These are phyloP conservation scores for Brassica nigra DNA, from an alignment of 345 rosid species.

Conservation along the genomic window DNA sequence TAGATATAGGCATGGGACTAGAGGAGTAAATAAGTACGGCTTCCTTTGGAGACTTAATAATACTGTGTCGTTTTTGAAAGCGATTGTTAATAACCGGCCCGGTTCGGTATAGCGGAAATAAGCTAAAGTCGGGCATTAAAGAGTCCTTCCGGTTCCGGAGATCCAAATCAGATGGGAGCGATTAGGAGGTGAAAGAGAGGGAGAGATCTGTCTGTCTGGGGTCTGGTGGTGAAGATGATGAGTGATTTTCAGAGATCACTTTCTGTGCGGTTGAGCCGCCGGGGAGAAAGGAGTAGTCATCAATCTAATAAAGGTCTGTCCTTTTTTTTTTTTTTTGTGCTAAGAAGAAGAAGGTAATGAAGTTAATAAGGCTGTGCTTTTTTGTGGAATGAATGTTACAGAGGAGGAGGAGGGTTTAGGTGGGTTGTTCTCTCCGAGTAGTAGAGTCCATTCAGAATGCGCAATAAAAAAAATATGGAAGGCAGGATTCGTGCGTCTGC, in stretches of 20 bases:
- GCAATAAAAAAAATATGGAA: slow-evolving; percentile 63
- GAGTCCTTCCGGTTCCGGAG: neutral
- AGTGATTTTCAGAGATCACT: slow-evolving; percentile 53
- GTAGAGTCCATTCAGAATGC: slow-evolving; percentile 53
- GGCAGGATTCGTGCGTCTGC: slow-evolving; percentile 72
- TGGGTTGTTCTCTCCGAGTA: slow-evolving; percentile 51
- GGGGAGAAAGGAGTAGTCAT: slow-evolving; percentile 57
- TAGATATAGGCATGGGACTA: too few species aligned
- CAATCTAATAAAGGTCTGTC: slow-evolving; percentile 42
- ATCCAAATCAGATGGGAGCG: too few species aligned
- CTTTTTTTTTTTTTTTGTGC: neutral
- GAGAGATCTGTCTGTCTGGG: neutral
- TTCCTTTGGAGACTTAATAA: too few species aligned
- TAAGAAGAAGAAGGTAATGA: neutral
- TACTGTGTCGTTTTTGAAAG: too few species aligned
- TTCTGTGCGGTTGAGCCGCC: slow-evolving; percentile 62
- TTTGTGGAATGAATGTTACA: neutral
- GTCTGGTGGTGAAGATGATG: neutral
- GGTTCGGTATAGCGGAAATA: neutral
- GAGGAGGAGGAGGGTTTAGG: neutral
- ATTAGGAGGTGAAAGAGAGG: too few species aligned
- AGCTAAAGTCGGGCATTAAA: neutral
- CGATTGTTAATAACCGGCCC: neutral
- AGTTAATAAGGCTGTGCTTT: neutral
- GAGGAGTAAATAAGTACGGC: too few species aligned